Evolutionary conservation across 2,329 filamentous ascomycete species (phyloP), one percentile per base, ranked within the genome.

Genomic region (Lasiodiplodia sp.): DNA sequence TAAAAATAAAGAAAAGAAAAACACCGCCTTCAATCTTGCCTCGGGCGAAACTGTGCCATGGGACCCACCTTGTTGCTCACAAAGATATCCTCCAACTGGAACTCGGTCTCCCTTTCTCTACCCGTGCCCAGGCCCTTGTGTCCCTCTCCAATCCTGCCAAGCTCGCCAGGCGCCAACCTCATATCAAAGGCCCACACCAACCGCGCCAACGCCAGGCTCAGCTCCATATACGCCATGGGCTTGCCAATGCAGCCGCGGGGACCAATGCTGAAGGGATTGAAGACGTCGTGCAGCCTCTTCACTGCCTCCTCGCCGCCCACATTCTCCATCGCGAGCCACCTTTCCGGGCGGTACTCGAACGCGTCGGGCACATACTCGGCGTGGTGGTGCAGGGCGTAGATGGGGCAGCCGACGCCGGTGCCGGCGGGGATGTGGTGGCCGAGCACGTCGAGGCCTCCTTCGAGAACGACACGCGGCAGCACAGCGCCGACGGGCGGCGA

Each of bases 241-340:
- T 92, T 93, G 0, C 91, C 91, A 68, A 93, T 91, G 75, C 91
- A 93, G 2, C 89, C 90, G 12, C 91, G 81, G 0, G 90, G 88
- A 0, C 91, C 91, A 69, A 92, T 82, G 56, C 86, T 89, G 73
- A 93, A 93, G 1, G 92, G 91, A 71, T 90, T 93, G 79, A 92
- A 95, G 4, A 68, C 66, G 18, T n/a, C 49, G 10, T 49, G 56
- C 47, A 63, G 21, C 23, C 31, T 23, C 8, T 23, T 37, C 12
- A 63, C 66, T 1, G n/a, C 57, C 25, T 21, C 23, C 28, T 62
- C 49, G 18, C 34, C 56, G 11, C n/a, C 57, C 31, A 6, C 11
- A 0, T 44, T 47, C 57, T 47, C 66, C 4, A 2, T 49, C 2
- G 25, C 47, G 16, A 63, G 10, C 66, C 66, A 68, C 5, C 66